Base-by-base conservation (phyloP, 2,329 filamentous ascomycete species). In the Emergomyces pasteurianus region DNA sequence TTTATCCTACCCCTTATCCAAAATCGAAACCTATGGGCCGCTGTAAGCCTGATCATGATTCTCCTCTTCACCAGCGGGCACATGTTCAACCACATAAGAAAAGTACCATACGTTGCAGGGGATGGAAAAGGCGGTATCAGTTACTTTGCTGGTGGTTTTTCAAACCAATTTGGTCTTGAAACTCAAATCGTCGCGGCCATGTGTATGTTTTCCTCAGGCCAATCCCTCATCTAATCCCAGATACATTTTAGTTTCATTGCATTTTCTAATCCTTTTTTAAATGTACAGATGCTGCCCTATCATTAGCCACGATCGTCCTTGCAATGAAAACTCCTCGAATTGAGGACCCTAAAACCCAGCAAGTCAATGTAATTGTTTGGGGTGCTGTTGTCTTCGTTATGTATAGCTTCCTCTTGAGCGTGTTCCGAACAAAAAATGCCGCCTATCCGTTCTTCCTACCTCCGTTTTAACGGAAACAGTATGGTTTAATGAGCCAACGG, bases 31-130 rank as follows among this genome's bases (percentile, higher is more conserved):
- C 77, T 97, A 21, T 99, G 94, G 94, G 92, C 92, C 28, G 90
- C 89, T 26, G 76, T 95, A 69, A 95, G 89, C 74, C 79, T 99
- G 67, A 91, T 97, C 69, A 81, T 86, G 16, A 92, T 99, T 64
- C 83, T 99, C 49, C 80, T 96, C 61, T 99, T 97, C 77, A 96
- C 88, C 54, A 94, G 89, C 68, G 95, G 94, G 46, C 92, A 97
- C 77, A 99, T 99, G 95, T 99, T 95, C 82, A 99, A 97, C 75
- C 92, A 96, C 72, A 99, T 99, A 71, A 85, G 95, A 68, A 92
- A 94, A 74, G 90, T 95, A 2, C 94, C 94, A 2, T 99, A 99
- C 69, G 90, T 97, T 38, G 81, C 86, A 49, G 89, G 88, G 49
- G 86, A 97, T 72, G 90, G 90, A 43, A 85, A 83, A 60, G 94